Evolutionary conservation across 1,139 yeast genomes (phyloP).

Genomic region (Hansenula lynferdii): DNA sequence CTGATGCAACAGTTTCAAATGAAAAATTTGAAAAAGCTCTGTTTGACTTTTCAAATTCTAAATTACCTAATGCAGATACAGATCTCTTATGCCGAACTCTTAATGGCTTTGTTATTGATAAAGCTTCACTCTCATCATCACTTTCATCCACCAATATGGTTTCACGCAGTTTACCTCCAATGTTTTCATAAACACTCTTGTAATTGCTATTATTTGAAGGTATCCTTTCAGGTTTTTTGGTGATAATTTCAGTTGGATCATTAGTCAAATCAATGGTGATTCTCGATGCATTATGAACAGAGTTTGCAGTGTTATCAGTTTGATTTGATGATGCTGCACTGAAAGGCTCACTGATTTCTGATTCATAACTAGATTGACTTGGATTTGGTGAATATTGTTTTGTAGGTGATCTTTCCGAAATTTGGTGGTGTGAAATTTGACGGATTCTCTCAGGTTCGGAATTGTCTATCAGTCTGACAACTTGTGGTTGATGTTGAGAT

Average conservation of each 20-base stretch:
- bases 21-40: slow-evolving; percentile 15
- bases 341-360: slow-evolving; percentile 20
- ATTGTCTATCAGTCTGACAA: slow-evolving; percentile 5
- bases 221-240: slow-evolving; percentile 27
- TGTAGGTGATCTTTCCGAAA: not conserved
- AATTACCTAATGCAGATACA: slow-evolving; percentile 6
- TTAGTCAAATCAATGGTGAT: slow-evolving; percentile 37
- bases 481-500: slow-evolving; percentile 6
- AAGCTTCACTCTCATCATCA: slow-evolving; percentile 10
- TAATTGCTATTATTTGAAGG: slow-evolving; percentile 32
- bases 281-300: not conserved
- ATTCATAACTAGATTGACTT: slow-evolving; percentile 20
- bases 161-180: slow-evolving; percentile 41
- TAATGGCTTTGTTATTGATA: not conserved
- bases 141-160: slow-evolving; percentile 33
- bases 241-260: slow-evolving; percentile 35
- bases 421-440: slow-evolving; percentile 1
- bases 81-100: slow-evolving; percentile 5
- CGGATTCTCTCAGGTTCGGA: slow-evolving; percentile 8
- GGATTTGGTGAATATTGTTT: slow-evolving; percentile 8
- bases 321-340: slow-evolving; percentile 8
- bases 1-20: slow-evolving; percentile 20
- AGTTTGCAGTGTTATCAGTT: slow-evolving; percentile 6
- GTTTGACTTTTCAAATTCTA: slow-evolving; percentile 2
- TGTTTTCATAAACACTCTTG: slow-evolving; percentile 36